Evolutionary conservation across 1,139 yeast species (phyloP), one percentile per base, ranked within the genome.

Genomic region (Neolecta irregularis): DNA sequence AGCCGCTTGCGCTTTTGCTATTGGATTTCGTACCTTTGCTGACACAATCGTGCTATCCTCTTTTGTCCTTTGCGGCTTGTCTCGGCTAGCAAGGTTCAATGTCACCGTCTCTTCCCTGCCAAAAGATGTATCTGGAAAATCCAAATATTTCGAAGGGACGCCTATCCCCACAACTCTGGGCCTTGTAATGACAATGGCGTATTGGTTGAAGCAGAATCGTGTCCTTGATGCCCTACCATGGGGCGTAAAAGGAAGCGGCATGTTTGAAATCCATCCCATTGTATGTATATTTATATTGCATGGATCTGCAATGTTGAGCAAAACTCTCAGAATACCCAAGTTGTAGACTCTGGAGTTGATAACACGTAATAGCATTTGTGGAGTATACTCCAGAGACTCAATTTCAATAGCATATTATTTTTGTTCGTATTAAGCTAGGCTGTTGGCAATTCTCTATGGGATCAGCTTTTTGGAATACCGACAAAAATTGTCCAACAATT

Each of bases 31-130:
- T 51, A 62, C 94, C 3, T 76, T 93, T 0, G 54, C 74, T 12
- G 98, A 88, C 53, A 79, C 74, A 6, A 62, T 80, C 41, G 54
- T 79, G 25, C 67, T 88, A 45, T 67, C 83, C 1, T 78, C 71
- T 55, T 85, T 92, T 67, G 94, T 88, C 2, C 65, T 88, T 38
- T 85, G 96, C 59, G 96, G 96, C 1, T 67, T 88, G 48, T 77
- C 94, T 13, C 72, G 98, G 54, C 66, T 88, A 48, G 98, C 98
- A 6, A 68, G 98, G 53, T 88, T 83, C 60, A 88, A 88, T 51
- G 92, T 91, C 37, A 80, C 95, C 1, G 92, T 91, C 3, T 76
- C 88, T 39, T 79, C 80, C 46, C 70, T 91, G 43, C 96, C 98
- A 36, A 83, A 83, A 60, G 95, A 85, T 53, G 65, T 67, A 40